Base-by-base conservation (phyloP, 768 basidiomycete species). In the Hygrophoropsis aurantiaca region DNA sequence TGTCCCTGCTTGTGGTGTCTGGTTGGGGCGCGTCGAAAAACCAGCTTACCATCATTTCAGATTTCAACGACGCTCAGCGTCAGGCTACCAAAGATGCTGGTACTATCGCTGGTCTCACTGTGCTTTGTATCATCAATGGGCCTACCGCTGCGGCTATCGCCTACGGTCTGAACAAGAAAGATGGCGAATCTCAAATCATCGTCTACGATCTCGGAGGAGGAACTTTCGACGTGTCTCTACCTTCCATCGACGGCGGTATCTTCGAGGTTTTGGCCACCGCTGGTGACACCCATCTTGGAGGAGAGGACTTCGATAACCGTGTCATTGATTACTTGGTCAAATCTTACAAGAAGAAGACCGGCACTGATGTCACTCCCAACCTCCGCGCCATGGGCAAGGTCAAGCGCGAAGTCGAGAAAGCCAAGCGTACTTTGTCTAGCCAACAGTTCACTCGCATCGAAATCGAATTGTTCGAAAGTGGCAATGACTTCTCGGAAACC, bases 31-130 rank as follows among this genome's bases (percentile, higher is more conserved):
- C 67, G 15, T 36, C 32, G 0, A 9, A 10, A 19, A 26, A 11
- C 16, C 5, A 19, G 4, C 13, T 32, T 4, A 10, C 5, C 33
- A 18, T 24, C 38, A 1, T 10, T 56, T 58, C 47, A 75, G 73
- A 87, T 78, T 97, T 95, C 84, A 97, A 98, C 68, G 94, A 97
- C 74, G 94, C 95, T 61, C 95, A 98, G 72, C 91, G 94, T 66
- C 95, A 97, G 69, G 95, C 95, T 13, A 97, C 95, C 72, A 98
- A 97, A 75, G 95, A 98, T 62, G 92, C 95, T 50, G 93, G 94
- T 60, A 85, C 86, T 34, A 97, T 97, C 60, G 89, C 94, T 34
- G 94, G 94, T 65, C 87, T 97, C 45, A 82, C 87, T 58, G 90
- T 97, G 50, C 89, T 97, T 65, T 91, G 94, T 72, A 94, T 97